Evolutionary conservation across 2,329 filamentous ascomycete genomes (phyloP), one percentile per base, ranked within the genome.

Genomic region (Cercospora sp.): DNA sequence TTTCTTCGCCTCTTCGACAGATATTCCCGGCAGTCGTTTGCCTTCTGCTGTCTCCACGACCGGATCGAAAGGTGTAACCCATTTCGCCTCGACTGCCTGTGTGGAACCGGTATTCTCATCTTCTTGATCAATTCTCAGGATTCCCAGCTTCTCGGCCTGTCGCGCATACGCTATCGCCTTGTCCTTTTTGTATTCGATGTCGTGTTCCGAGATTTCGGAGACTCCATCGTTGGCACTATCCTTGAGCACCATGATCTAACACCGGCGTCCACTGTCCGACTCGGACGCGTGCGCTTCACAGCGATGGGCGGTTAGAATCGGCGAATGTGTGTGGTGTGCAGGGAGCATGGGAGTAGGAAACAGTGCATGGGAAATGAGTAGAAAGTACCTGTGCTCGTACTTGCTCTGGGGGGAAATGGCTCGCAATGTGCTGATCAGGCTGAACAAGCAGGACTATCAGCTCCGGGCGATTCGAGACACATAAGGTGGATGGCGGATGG

Each of bases 21-120:
- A 90, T 1, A 93, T 88, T 1, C 86, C 86, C 0, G 91, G 91
- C 5, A 93, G 78, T 45, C 90, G 83, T 58, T 86, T 84, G 32
- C 90, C 90, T 76, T 90, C 86, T 13, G 85, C 85, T 0, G 90
- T 92, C 63, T 89, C 82, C 57, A 94, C 87, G 16, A 93, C 87
- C 0, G 90, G 87, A 77, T 94, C 91, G 60, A 90, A 87, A 0
- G 89, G 86, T 0, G 91, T 94, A 63, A 86, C 76, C 73, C 85
- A 86, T 62, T 79, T 85, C 32, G 90, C 90, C 75, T 89, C 83
- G 60, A 89, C 81, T 1, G 89, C 89, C 67, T 82, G 82, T 13
- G 88, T 83, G 4, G 82, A 82, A 61, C 81, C 82, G 5, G 79
- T 82, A 4, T 73, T 68, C 12, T 80, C 77, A 61, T 79, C 72